Evolutionary conservation across 805 yeast genomes (phyloP), one percentile per base, ranked within the genome.

Genomic region (Saccharomycopsis oosterbeekiorum): DNA sequence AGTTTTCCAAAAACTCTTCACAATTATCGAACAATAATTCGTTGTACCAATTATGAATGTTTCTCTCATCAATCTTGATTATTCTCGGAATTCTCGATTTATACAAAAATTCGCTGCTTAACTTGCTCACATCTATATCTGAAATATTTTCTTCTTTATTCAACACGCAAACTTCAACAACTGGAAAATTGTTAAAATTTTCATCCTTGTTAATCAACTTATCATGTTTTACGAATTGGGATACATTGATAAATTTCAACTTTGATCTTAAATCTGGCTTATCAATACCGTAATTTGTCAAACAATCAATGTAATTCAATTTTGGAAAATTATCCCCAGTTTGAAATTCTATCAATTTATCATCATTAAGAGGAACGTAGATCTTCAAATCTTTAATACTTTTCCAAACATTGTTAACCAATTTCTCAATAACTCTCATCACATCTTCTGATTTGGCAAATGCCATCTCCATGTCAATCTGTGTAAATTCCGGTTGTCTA

Each of bases 401-500:
- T 2, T 69, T 69, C 92, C 96, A 90, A 0, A 84, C 76, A 1
- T 69, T 69, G 5, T 71, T 69, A 0, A 90, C 80, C 0, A 88
- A 70, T 14, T 75, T 74, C 67, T 86, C 88, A 1, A 93, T 84
- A 0, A 83, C 84, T 0, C 70, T 61, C 70, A 82, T 84, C 5
- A 94, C 96, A 66, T 88, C 89, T 15, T 77, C 74, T 39, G 83
- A 82, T 64, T 78, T 78, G 2, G 92, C 85, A 75, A 86, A 94
- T 19, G 92, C 82, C 93, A 94, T 86, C 72, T 94, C 99, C 73
- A 94, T 67, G 77, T 94, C 99, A n/a, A 94, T 75, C 73, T 94
- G 99, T 0, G 99, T 94, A 71, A 94, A 94, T 71, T 94, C 99
- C 0, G 98, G 98, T 73, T 94, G 99, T 72, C 99, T 81, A 71